These are phyloP conservation scores for Sarcomyxa edulis DNA, from an alignment of 768 basidiomycete genomes.

Conservation along the genomic window DNA sequence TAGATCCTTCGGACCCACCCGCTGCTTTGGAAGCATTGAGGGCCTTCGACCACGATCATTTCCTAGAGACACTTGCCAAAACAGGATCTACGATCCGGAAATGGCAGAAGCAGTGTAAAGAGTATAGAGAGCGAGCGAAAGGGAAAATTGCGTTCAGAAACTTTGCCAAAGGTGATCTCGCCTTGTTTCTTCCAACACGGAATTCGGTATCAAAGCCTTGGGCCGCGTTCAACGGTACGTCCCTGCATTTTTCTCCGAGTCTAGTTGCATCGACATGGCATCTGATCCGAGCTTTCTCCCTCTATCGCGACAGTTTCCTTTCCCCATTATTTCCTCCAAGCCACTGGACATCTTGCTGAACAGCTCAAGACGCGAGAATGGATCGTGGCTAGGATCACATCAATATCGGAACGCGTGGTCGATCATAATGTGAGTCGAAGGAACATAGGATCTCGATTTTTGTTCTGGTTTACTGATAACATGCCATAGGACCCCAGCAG, in stretches of 20 bases:
- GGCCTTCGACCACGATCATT: constrained; percentile 79
- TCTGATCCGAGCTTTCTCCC: constrained; percentile 31
- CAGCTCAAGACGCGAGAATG: constrained; percentile 89
- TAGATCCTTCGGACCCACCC: constrained; percentile 73
- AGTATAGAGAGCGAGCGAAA: constrained; percentile 91
- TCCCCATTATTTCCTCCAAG: constrained; percentile 95
- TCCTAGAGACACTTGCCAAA: constrained; percentile 77
- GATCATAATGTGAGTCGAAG: constrained; percentile 58
- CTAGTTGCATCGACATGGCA: constrained; percentile 1
- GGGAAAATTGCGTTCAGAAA: constrained; percentile 96
- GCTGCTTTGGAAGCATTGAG: constrained; percentile 65
- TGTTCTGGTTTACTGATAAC: too few relatives aligned
- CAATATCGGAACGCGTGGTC: constrained; percentile 80
- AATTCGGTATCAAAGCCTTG: constrained; percentile 92
- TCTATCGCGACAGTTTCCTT: constrained; percentile 64
- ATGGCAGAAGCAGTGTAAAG: constrained; percentile 97
- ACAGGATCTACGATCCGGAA: constrained; percentile 86
- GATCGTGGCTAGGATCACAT: constrained; percentile 91
- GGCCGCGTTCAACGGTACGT: constrained; percentile 96
- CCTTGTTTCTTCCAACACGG: constrained; percentile 91
- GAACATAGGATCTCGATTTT: too few relatives aligned
- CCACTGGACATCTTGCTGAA: constrained; percentile 80
- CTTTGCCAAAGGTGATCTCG: constrained; percentile 92
- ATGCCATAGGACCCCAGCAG: constrained; percentile 63
- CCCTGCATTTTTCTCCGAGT: constrained; percentile 3